These are phyloP conservation scores for Persicaria tinctoria DNA, from an alignment of 148 eudicot species.

Conservation along the genomic window DNA sequence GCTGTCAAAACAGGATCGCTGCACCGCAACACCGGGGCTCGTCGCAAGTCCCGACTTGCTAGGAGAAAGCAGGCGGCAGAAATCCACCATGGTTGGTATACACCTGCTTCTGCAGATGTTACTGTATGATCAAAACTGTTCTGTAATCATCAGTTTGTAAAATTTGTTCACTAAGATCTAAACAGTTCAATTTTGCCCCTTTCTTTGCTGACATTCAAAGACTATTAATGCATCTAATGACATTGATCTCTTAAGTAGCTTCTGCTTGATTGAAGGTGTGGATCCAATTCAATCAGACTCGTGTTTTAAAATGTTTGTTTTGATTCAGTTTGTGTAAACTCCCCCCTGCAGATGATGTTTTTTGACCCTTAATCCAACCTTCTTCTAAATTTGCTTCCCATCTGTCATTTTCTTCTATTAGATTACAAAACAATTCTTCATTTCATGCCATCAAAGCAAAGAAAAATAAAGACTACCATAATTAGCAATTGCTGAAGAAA, in stretches of 20 bases:
- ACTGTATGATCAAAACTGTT: slow-evolving; percentile 9
- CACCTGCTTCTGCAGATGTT: slow-evolving; percentile 39
- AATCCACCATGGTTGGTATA: slow-evolving; percentile 88
- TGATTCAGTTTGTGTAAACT: too few relatives aligned
- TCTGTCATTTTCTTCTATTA: too few relatives aligned
- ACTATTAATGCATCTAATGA: neutral
- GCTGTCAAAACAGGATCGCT: slow-evolving; percentile 69
- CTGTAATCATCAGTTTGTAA: slow-evolving; percentile 7
- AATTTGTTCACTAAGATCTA: neutral
- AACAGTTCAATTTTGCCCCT: neutral
- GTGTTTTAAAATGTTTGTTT: too few relatives aligned
- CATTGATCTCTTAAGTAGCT: neutral
- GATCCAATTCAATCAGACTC: too few relatives aligned
- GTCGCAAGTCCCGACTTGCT: slow-evolving; percentile 82
- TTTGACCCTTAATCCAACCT: too few relatives aligned
- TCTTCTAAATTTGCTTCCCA: too few relatives aligned
- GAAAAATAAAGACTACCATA: too few relatives aligned
- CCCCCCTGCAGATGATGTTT: too few relatives aligned
- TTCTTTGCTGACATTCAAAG: slow-evolving; percentile 4
- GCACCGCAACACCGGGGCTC: slow-evolving; percentile 84
- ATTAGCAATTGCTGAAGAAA: too few relatives aligned
- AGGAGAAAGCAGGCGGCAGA: slow-evolving; percentile 71
- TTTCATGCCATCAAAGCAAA: too few relatives aligned
- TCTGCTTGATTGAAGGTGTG: too few relatives aligned
- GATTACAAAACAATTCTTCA: too few relatives aligned